Evolutionary conservation across 163 green algal genomes (phyloP).

Genomic region (Picocystis sp.): DNA sequence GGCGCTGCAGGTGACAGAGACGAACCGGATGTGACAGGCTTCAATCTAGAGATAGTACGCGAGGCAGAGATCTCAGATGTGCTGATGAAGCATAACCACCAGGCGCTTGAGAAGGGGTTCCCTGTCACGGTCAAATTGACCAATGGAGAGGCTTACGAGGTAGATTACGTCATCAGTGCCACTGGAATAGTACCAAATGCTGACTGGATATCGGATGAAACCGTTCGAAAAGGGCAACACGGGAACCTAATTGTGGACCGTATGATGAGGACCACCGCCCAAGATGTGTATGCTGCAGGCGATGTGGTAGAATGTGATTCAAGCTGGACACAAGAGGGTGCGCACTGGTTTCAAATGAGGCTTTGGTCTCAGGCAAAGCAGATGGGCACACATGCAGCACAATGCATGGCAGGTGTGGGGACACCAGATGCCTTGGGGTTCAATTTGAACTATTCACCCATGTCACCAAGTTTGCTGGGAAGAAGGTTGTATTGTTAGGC

Average conservation of each 20-base stretch:
- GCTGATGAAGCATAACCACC: neutral
- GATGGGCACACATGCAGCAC: slow-evolving; percentile 47
- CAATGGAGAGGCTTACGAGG: neutral
- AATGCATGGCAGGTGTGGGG: slow-evolving; percentile 37
- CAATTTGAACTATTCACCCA: slow-evolving; percentile 75
- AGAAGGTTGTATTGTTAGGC: slow-evolving; percentile 69
- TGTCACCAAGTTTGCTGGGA: slow-evolving; percentile 55
- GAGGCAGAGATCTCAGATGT: neutral
- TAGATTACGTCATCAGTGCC: slow-evolving; percentile 32
- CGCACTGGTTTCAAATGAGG: slow-evolving; percentile 69
- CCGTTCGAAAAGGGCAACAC: slow-evolving; percentile 23
- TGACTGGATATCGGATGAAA: slow-evolving; percentile 34
- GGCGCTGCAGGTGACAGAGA: neutral
- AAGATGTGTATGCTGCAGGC: slow-evolving; percentile 35
- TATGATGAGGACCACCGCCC: slow-evolving; percentile 27
- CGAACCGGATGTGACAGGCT: neutral
- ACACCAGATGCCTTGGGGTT: slow-evolving; percentile 37
- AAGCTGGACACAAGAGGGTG: neutral
- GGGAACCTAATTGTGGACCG: slow-evolving; percentile 42
- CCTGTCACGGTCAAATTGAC: neutral
- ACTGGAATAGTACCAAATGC: slow-evolving; percentile 50
- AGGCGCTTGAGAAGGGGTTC: neutral
- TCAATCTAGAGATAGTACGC: neutral
- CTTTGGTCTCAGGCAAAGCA: slow-evolving; percentile 64
- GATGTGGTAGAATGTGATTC: slow-evolving; percentile 13